Percentiles rank a stretch among this genome's conserved stretches.
Evolutionary conservation across 192 early-diverging fungal genomes (phyloP).

Genomic region (Diversispora epigaea): DNA sequence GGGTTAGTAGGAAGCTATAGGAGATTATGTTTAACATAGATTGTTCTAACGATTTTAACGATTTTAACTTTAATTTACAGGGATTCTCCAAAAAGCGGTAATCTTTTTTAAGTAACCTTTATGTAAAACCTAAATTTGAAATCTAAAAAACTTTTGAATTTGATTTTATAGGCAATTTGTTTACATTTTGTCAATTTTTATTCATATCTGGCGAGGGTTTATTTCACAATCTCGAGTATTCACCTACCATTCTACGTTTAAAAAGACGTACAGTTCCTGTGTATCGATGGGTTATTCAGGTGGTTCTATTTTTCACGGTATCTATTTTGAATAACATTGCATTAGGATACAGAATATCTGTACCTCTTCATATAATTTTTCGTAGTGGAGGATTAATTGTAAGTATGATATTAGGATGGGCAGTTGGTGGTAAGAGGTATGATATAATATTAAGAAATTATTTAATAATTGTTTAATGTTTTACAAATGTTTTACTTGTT

Average conservation of each 20-base stretch:
- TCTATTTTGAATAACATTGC: constrained; percentile 84
- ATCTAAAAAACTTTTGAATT: background rate
- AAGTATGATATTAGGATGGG: constrained; percentile 75
- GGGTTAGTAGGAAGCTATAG: constrained; percentile 40
- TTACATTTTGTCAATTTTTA: constrained; percentile 75
- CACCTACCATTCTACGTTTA: constrained; percentile 46
- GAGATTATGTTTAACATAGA: background rate
- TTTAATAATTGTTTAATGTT: background rate
- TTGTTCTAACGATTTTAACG: background rate
- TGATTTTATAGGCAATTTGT: constrained; percentile 50
- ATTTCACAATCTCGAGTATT: constrained; percentile 48
- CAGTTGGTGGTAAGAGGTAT: constrained; percentile 64
- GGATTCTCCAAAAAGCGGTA: background rate
- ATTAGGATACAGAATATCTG: constrained; percentile 75
- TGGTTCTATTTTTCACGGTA: constrained; percentile 73
- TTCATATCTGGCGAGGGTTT: constrained; percentile 69
- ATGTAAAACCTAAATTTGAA: background rate
- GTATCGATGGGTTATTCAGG: constrained; percentile 69
- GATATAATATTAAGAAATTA: background rate
- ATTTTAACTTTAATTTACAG: background rate
- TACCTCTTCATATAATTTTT: constrained; percentile 92
- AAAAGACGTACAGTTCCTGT: constrained; percentile 66
- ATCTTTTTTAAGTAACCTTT: background rate
- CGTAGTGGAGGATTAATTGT: constrained; percentile 79
- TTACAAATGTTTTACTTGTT: background rate